These are phyloP conservation scores for Penicillium sp. DNA, from an alignment of 2,329 filamentous ascomycete genomes.

Conservation along the genomic window DNA sequence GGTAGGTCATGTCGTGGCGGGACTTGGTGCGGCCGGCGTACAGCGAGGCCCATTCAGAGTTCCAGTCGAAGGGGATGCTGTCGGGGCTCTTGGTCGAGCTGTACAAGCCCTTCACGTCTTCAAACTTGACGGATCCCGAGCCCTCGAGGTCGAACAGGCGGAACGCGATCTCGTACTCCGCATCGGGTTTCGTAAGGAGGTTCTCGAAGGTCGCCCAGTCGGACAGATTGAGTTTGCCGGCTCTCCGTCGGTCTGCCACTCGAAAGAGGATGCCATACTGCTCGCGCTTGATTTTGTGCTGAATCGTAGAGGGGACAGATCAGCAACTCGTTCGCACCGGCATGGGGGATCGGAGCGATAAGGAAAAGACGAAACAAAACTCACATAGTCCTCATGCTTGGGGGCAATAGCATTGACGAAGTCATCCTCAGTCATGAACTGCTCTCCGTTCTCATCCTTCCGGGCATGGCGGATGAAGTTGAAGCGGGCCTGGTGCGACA, in stretches of 20 bases:
- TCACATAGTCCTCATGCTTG: conserved; percentile 83
- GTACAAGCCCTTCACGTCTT: conserved; percentile 81
- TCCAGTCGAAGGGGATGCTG: conserved; percentile 93
- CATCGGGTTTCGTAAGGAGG: conserved; percentile 87
- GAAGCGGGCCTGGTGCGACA: conserved; percentile 72
- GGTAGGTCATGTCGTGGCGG: conserved; percentile 88
- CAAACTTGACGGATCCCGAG: conserved; percentile 82
- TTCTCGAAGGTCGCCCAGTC: conserved; percentile 96
- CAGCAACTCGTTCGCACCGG: conserved; percentile 9
- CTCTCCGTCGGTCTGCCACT: conserved; percentile 76
- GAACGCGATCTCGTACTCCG: conserved; percentile 98
- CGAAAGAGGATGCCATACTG: conserved; percentile 93
- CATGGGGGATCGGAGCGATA: neutral
- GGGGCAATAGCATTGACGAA: conserved; percentile 92
- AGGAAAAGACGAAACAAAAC: conserved; percentile 36
- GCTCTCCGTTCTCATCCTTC: conserved; percentile 73
- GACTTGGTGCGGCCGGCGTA: conserved; percentile 88
- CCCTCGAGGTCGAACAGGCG: conserved; percentile 88
- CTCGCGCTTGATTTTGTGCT: conserved; percentile 98
- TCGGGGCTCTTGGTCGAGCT: conserved; percentile 82
- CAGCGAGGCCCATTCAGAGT: conserved; percentile 91
- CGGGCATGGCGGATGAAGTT: conserved; percentile 74
- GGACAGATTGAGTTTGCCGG: conserved; percentile 70
- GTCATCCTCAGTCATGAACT: conserved; percentile 77
- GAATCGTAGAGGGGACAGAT: conserved; percentile 13